Evolutionary conservation across 2,329 filamentous ascomycete genomes (phyloP).

Genomic region (Chaetomiaceae sp.): DNA sequence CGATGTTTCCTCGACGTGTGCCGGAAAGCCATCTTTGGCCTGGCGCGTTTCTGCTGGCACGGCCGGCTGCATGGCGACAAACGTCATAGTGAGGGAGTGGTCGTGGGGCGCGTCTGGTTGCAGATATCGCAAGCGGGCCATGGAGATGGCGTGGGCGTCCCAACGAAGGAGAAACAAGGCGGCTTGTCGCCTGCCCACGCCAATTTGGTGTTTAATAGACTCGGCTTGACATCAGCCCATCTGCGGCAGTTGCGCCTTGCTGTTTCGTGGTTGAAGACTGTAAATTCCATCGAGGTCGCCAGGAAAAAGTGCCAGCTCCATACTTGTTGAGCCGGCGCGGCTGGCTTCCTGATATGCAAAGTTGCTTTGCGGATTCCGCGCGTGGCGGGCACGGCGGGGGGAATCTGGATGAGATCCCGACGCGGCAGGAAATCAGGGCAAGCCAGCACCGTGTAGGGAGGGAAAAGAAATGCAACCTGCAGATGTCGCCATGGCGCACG

Average conservation of each 20-base stretch:
- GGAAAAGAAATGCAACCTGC: slow-evolving; percentile 13
- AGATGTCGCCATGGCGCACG: slow-evolving; percentile 18
- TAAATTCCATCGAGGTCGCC: slow-evolving; percentile 8
- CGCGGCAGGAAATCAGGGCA: not conserved
- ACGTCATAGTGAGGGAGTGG: slow-evolving; percentile 6
- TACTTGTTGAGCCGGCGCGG: not conserved
- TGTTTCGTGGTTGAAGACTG: not conserved
- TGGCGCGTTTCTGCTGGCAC: slow-evolving; percentile 4
- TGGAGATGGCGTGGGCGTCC: no score
- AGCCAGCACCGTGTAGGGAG: not conserved
- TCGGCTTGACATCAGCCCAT: not conserved
- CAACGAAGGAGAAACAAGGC: no score
- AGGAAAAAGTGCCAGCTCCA: slow-evolving; percentile 2
- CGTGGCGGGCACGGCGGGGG: slow-evolving; percentile 14
- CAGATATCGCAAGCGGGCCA: no score
- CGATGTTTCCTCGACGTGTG: slow-evolving; percentile 10
- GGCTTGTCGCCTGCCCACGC: no score
- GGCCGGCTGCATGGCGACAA: not conserved
- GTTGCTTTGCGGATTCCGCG: slow-evolving; percentile 23
- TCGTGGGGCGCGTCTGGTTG: not conserved
- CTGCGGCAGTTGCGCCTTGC: not conserved
- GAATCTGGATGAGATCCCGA: slow-evolving; percentile 9
- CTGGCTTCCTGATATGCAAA: slow-evolving; percentile 15
- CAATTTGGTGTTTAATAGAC: no score
- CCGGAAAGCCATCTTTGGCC: slow-evolving; percentile 2